These are phyloP conservation scores for Cephalotrichum gorgonifer DNA, from an alignment of 2,329 filamentous ascomycete genomes.

Conservation along the genomic window DNA sequence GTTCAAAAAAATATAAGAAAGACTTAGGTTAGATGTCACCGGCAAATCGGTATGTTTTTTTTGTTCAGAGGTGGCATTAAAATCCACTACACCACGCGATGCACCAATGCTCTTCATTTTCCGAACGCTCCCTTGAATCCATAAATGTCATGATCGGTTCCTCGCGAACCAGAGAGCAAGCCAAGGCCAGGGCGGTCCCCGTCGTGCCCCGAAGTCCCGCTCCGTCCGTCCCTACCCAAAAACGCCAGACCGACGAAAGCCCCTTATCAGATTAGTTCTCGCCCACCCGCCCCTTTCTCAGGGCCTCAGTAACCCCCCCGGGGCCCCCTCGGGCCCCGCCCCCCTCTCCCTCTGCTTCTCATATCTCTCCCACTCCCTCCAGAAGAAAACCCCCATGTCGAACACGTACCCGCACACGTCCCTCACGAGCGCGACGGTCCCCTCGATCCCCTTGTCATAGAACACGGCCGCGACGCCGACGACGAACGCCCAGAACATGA, in stretches of 20 bases:
- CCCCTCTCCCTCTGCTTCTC: constrained; percentile 32
- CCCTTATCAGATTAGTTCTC: background rate
- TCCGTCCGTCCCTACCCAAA: background rate
- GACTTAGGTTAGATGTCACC: background rate
- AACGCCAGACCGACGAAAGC: background rate
- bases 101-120: background rate
- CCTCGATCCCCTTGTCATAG: constrained; percentile 56
- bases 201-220: background rate
- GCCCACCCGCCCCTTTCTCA: background rate
- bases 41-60: background rate
- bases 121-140: background rate
- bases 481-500: constrained; percentile 55
- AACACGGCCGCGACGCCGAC: constrained; percentile 42
- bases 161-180: background rate
- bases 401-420: constrained; percentile 29
- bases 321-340: too few relatives aligned
- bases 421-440: constrained; percentile 13
- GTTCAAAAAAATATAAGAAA: constrained; percentile 4
- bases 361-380: constrained; percentile 46
- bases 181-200: background rate
- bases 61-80: background rate
- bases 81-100: background rate
- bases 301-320: too few relatives aligned
- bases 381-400: constrained; percentile 43
- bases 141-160: background rate